Evolutionary conservation across 2,329 filamentous ascomycete species (phyloP), one percentile per base, ranked within the genome.

Genomic region (Colletotrichum sp.): DNA sequence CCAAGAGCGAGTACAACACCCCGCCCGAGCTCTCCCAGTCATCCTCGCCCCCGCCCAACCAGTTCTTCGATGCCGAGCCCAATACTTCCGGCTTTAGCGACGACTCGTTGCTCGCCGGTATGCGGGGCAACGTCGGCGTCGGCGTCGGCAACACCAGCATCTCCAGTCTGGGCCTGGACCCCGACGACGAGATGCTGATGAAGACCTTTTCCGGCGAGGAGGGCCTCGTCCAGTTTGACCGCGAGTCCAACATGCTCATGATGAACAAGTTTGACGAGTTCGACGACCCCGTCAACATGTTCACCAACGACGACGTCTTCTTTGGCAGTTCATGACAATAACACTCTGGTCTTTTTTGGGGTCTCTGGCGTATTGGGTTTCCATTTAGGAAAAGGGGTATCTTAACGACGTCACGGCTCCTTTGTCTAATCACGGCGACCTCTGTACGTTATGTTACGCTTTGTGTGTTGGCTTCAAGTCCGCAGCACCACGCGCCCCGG

Each of bases 11-110:
- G 72, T 90, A 88, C 82, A 90, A 89, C 82, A 91, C 91, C 5
- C 90, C 90, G 6, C 91, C 91, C 2, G 90, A 90, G 77, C 88
- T 93, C 34, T 92, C 91, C n/a, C 88, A 90, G 76, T 91, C 90
- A 27, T 90, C 90, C 16, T 92, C 91, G 29, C 90, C 91, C 6
- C 89, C 89, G 32, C 84, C 87, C 8, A 80, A 81, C n/a, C 86
- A 84, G 61, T 89, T 87, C 81, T 90, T 89, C 78, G 86, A 89
- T 57, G 81, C 86, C 73, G 87, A 89, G 57, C 83, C 86, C 55
- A 85, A 84, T 80, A 82, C 83, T 3, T 72, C 55, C 52, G 29
- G 72, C 52, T 81, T 83, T 6, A 80, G 80, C 29, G 83, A 85
- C 30, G 83, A 83, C 32, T 76, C 75, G 11, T 55, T 77, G 25